Evolutionary conservation across 371 early-diverging fungal species (phyloP), one percentile per base, ranked within the genome.

Genomic region (Haplosporangium sp.): DNA sequence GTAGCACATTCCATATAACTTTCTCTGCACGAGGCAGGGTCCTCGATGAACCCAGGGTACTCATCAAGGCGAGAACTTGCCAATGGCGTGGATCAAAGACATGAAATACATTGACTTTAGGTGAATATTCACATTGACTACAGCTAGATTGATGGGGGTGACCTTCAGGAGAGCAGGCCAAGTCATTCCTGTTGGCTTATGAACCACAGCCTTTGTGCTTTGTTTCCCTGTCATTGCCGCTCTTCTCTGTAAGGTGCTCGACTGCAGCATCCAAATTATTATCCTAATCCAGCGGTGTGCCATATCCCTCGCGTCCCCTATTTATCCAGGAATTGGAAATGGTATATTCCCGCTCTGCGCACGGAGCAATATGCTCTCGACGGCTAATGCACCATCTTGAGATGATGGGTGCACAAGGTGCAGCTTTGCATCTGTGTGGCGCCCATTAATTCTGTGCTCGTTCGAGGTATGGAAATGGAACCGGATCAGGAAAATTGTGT

Each of bases 381-480:
- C 86, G 2, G 80, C 67, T 13, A 81, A 21, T 29, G 64, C 37
- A 2, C 54, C 55, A 47, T 67, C 61, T 3, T 23, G 40, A 3
- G 59, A 59, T 18, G 13, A 23, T 14, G 51, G 46, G 42, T 84
- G 83, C 38, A 86, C 86, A 36, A 86, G 51, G 57, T 86, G 86
- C 38, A 75, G 42, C 62, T 86, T 86, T 48, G 74, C 68, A 21
- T 71, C 83, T 59, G 16, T 43, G 21, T 48, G 59, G 37, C 70
- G 59, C 36, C 62, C 63, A 29, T 73, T n/a, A 37, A 85, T 60
- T 13, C 74, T 72, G 66, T 85, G 85, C 47, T 85, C 86, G 14
- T 77, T 75, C 4, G 86, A 84, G 6, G 81, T 71, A 59, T 86
- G 86, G 59, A 83, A 81, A 64, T 86, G 86, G 65, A 86, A 82